Evolutionary conservation across 306 rosid species (phyloP), one percentile per base, ranked within the genome.

Genomic region (Amphicarpaea edgeworthii): DNA sequence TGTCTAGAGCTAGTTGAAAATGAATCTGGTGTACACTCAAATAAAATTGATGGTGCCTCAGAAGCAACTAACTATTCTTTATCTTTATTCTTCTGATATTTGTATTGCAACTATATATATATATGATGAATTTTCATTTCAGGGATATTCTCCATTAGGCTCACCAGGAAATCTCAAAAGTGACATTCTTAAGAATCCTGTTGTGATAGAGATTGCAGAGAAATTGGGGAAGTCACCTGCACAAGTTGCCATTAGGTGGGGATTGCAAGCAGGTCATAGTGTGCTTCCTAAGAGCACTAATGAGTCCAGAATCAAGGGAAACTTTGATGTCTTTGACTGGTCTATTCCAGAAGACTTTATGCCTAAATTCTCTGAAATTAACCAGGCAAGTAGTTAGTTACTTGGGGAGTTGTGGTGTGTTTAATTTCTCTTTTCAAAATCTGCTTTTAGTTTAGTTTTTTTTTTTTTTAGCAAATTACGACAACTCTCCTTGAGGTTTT

Each of bases 221-320:
- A 83, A 84, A 75, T 14, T 92, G 8, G 87, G 89, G 28, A 92
- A 85, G 80, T 79, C 93, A 43, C 83, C 92, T 3, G 93, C 88
- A 3, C 96, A 92, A 64, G 92, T 90, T 14, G 90, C 89, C 64
- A 89, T 90, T 69, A 68, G 92, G 1, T 92, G 96, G 96, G 93
- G 96, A 1, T 19, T 92, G 1, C 91, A 90, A 84, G 72, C 62
- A 16, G 97, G 93, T 65, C 93, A 90, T 37, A 87, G 90, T 70
- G 80, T 90, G 8, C 75, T 92, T 30, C 96, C 96, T 47, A 92
- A 92, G 85, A 90, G 93, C 76, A 41, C 87, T 8, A 90, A 47
- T n/a, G 84, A 85, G 54, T 50, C 57, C 6, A 92, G 89, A 54
- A 82, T 92, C 57, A 72, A 68, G 58, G 80, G 83, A 67, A 92